Conservation (phyloP, 1,284 basidiomycete genomes). For the Pseudozyma hubeiensis region DNA sequence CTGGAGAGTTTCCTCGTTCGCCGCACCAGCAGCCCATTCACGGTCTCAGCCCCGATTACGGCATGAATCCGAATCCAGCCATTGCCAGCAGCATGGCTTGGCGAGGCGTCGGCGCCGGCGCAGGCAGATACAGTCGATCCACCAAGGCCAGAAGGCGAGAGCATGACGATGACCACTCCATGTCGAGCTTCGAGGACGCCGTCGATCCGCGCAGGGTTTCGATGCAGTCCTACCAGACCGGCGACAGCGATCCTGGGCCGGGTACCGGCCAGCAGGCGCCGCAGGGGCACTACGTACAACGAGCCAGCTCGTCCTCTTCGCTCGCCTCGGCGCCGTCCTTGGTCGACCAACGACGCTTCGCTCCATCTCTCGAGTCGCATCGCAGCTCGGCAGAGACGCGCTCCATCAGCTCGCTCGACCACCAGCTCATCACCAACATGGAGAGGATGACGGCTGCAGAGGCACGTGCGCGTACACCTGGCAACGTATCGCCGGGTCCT, state of each 20-base stretch:
- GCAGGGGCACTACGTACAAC: slow-evolving; percentile 46
- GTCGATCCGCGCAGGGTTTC: slow-evolving; percentile 55
- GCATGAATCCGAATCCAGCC: slow-evolving; percentile 26
- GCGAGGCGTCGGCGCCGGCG: slow-evolving; percentile 48
- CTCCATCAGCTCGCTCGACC: slow-evolving; percentile 58
- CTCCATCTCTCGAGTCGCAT: slow-evolving; percentile 50
- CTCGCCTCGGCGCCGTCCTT: slow-evolving; percentile 53
- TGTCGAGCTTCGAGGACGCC: slow-evolving; percentile 54
- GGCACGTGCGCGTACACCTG: slow-evolving; percentile 43
- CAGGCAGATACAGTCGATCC: slow-evolving; percentile 30
- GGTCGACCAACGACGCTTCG: slow-evolving; percentile 45
- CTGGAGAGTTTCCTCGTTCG: slow-evolving; percentile 46
- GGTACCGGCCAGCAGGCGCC: slow-evolving; percentile 32
- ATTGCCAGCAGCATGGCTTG: slow-evolving; percentile 47
- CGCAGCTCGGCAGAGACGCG: slow-evolving; percentile 50
- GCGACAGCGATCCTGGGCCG: slow-evolving; percentile 62
- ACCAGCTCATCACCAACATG: slow-evolving; percentile 64
- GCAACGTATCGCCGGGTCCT: slow-evolving; percentile 56
- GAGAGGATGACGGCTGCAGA: slow-evolving; percentile 63
- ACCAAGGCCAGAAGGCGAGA: slow-evolving; percentile 49
- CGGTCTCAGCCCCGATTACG: slow-evolving; percentile 39
- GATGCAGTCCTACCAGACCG: slow-evolving; percentile 60
- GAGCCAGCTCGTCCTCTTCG: slow-evolving; percentile 55
- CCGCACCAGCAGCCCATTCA: slow-evolving; percentile 35
- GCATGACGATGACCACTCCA: slow-evolving; percentile 55